These are phyloP conservation scores for Debaryomyces nepalensis DNA, from an alignment of 1,139 yeast species.

Conservation along the genomic window DNA sequence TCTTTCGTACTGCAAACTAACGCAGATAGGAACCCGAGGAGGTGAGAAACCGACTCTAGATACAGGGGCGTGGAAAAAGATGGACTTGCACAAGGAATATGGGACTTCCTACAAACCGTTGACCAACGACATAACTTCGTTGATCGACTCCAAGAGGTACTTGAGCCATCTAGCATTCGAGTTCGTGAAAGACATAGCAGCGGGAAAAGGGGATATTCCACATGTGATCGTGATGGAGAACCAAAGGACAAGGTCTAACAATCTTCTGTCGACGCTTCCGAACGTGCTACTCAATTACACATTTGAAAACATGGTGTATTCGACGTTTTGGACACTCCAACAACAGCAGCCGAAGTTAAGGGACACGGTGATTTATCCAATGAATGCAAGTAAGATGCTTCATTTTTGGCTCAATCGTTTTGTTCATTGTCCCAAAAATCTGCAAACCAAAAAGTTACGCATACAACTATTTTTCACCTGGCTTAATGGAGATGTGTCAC, in stretches of 20 bases:
- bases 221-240: conserved; percentile 39
- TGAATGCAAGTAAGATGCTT: conserved; percentile 42
- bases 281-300: conserved; percentile 40
- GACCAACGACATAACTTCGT: conserved; percentile 19
- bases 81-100: conserved; percentile 28
- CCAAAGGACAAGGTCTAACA: conserved; percentile 45
- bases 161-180: conserved; percentile 28
- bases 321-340: conserved; percentile 26
- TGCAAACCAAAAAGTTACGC: conserved; percentile 28
- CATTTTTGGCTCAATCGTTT: conserved; percentile 45
- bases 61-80: conserved; percentile 34
- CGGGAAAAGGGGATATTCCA: conserved; percentile 15
- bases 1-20: conserved; percentile 41
- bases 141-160: conserved; percentile 32
- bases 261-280: conserved; percentile 42
- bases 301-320: conserved; percentile 39
- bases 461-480: conserved; percentile 25
- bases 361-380: conserved; percentile 29
- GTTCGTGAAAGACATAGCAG: conserved; percentile 25
- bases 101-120: conserved; percentile 22
- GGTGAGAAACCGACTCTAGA: conserved; percentile 14
- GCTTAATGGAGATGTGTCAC: conserved; percentile 15
- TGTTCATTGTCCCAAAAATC: conserved; percentile 22
- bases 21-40: conserved; percentile 3
- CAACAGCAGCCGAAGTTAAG: conserved; percentile 8